Evolutionary conservation across 2,329 filamentous ascomycete genomes (phyloP).

Genomic region (Venturiaceae sp.): DNA sequence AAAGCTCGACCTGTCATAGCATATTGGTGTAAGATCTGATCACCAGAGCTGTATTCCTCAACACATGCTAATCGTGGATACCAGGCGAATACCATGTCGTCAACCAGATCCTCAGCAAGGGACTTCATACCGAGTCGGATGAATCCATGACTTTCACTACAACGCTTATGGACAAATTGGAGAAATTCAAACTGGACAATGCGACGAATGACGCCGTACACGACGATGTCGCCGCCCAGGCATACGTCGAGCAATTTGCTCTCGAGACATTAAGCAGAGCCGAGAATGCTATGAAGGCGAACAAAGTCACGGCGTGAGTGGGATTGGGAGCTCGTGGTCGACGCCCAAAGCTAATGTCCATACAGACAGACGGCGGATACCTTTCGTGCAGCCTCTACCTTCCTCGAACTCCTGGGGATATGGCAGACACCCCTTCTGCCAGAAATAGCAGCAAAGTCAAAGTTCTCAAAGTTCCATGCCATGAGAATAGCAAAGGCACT

Average conservation of each 20-base stretch:
- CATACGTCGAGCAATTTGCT: slow-evolving; percentile 90
- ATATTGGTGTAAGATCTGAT: slow-evolving; percentile 74
- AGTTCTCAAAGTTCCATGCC: slow-evolving; percentile 94
- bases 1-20: slow-evolving; percentile 74
- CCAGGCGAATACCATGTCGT: slow-evolving; percentile 88
- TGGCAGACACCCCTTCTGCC: slow-evolving; percentile 57
- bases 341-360: slow-evolving; percentile 7
- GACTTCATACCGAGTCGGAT: slow-evolving; percentile 67
- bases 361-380: slow-evolving; percentile 82
- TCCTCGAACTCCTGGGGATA: slow-evolving; percentile 78
- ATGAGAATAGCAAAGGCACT: slow-evolving; percentile 83
- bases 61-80: slow-evolving; percentile 12
- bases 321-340: background rate
- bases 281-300: slow-evolving; percentile 69
- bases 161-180: slow-evolving; percentile 81
- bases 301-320: slow-evolving; percentile 68
- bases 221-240: slow-evolving; percentile 78
- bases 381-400: slow-evolving; percentile 84
- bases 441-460: slow-evolving; percentile 78
- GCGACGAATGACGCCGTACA: slow-evolving; percentile 70
- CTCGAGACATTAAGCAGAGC: slow-evolving; percentile 79
- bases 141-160: slow-evolving; percentile 76
- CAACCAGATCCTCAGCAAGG: slow-evolving; percentile 76
- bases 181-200: slow-evolving; percentile 67
- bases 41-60: background rate